Evolutionary conservation across 768 basidiomycete species (phyloP), one percentile per base, ranked within the genome.

Genomic region (Glaciozyma antarctica): DNA sequence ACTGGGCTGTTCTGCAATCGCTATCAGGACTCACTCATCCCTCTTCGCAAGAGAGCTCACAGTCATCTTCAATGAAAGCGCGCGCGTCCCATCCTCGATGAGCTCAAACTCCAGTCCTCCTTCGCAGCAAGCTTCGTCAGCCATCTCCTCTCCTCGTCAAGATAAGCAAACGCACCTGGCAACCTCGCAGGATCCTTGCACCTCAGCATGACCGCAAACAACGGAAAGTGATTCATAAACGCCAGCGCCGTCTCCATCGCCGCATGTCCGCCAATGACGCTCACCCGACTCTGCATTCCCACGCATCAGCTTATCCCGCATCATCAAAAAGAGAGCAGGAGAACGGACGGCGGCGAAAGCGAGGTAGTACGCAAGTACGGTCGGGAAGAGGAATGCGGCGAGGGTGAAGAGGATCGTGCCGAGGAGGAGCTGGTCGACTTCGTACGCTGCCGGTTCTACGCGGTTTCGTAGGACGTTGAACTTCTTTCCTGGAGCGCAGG

Each of bases 361-460:
- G 0, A 83, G 77, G 70, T 95, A 90, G 76, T 95, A 99, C 0
- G 86, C 87, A 41, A 88, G 72, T 5, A 93, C 83, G 0, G 94
- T 97, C 3, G 94, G 88, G 72, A 88, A 83, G 17, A 92, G 77
- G 75, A 93, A 88, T 12, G 86, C 82, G 17, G 89, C 77, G 22
- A 90, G 80, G 0, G 89, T 88, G 79, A 92, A 89, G 58, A 93
- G 78, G 61, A 90, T 85, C 0, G 95, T 93, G 7, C 94, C 94
- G 44, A 97, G 86, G n/a, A 98, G 80, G 3, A 98, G 82, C 74
- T 97, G 91, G 75, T 98, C 94, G 32, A 92, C 81, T 60, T 91
- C 88, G 72, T 95, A 98, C 62, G 86, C 83, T 84, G 88, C 91
- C 0, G 86, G 82, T 73, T 98, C 95, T 5, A 85, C 86, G n/a